phyloP scores from a whole-genome alignment of 1,284 basidiomycete genomes.

The Ganoderma sinense region DNA sequence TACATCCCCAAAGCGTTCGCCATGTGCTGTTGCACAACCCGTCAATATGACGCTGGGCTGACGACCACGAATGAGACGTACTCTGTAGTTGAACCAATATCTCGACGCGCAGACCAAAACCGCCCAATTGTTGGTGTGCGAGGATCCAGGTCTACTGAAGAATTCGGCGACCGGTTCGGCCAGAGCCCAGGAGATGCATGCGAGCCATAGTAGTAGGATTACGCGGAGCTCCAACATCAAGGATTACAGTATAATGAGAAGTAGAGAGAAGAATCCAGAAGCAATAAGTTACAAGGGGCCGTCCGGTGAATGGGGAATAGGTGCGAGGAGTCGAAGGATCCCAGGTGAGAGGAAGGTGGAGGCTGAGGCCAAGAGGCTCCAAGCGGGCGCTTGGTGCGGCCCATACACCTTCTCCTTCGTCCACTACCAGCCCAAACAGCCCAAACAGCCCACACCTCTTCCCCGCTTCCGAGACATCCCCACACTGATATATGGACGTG shows the following conservation, averaged over 20 bases:
- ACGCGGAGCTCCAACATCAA: constrained; percentile 9
- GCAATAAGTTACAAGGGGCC: background rate
- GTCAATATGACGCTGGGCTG: background rate
- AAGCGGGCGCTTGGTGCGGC: background rate
- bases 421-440: background rate
- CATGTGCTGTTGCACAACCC: constrained; percentile 78
- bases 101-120: constrained; percentile 94
- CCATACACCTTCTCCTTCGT: background rate
- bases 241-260: constrained; percentile 4
- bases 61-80: constrained; percentile 47
- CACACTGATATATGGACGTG: background rate
- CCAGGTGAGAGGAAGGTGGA: background rate
- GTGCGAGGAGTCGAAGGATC: background rate
- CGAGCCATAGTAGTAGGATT: constrained; percentile 21
- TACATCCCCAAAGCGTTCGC: constrained; percentile 97
- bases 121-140: constrained; percentile 98
- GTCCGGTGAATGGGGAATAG: background rate
- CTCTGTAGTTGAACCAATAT: constrained; percentile 99
- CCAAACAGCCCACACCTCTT: background rate
- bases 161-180: constrained; percentile 29
- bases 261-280: background rate
- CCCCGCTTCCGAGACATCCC: background rate
- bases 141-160: constrained; percentile 44
- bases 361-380: background rate
- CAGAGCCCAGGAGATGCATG: constrained; percentile 3